These are phyloP conservation scores for Colletotrichum falcatum DNA, from an alignment of 2,329 filamentous ascomycete genomes.

Conservation along the genomic window DNA sequence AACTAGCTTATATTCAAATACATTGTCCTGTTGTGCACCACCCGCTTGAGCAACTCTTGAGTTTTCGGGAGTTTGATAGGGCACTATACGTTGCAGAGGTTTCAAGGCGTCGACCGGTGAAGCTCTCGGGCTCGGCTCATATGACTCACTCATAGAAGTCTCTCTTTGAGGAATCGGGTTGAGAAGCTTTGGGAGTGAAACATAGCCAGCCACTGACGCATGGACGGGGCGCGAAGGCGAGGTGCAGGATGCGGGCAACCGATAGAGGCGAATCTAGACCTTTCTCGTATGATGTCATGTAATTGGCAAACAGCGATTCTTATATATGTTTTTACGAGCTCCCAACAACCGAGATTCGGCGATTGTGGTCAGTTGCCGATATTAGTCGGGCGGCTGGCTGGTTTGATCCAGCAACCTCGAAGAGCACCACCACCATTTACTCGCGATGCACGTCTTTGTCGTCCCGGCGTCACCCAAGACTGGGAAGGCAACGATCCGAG, in stretches of 20 bases:
- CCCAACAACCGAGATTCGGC: not conserved
- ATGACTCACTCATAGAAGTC: not conserved
- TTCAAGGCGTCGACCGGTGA: conserved; percentile 8
- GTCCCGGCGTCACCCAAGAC: conserved; percentile 51
- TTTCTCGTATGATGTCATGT: conserved; percentile 20
- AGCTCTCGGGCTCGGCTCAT: conserved; percentile 17
- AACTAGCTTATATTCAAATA: not conserved
- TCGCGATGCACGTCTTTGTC: conserved; percentile 48
- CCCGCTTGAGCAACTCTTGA: not conserved
- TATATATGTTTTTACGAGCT: not conserved
- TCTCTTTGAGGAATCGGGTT: not conserved
- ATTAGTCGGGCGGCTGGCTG: not conserved
- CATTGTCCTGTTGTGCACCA: not conserved
- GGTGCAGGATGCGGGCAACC: conserved; percentile 4
- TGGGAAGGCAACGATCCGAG: conserved; percentile 48
- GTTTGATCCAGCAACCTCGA: not conserved
- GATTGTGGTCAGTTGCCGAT: not conserved
- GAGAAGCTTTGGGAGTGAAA: conserved; percentile 31
- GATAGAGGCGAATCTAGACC: conserved; percentile 9
- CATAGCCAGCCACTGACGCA: conserved; percentile 33
- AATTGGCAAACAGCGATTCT: too few relatives aligned
- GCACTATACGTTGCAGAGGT: not conserved
- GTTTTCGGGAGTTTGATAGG: not conserved
- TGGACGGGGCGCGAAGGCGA: conserved; percentile 20
- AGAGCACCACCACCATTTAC: not conserved